phyloP scores from a whole-genome alignment of 768 basidiomycete species.

The Phallus indusiatus region DNA sequence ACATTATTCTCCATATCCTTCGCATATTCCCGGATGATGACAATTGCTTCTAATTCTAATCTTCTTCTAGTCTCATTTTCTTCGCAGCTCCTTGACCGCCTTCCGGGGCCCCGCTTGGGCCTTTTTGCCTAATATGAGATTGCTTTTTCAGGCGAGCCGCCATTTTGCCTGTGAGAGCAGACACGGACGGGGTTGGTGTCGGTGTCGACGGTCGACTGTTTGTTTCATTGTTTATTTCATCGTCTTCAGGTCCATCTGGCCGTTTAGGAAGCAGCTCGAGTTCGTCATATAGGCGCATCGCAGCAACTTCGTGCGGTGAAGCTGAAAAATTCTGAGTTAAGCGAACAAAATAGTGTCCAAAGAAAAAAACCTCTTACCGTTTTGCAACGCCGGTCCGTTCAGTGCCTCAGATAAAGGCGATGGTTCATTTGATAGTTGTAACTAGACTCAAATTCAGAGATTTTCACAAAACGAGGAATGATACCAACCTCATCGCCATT shows the following conservation, averaged over 20 bases:
- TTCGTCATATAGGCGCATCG: slow-evolving; percentile 51
- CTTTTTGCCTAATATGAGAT: neutral
- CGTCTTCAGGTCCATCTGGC: slow-evolving; percentile 23
- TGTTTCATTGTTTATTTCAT: neutral
- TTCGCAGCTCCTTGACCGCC: neutral
- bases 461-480: slow-evolving; percentile 2
- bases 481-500: slow-evolving; percentile 15
- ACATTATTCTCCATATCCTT: no score
- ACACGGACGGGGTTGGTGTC: neutral
- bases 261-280: slow-evolving; percentile 55
- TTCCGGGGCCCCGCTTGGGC: neutral
- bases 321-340: slow-evolving; percentile 40
- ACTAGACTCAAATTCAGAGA: slow-evolving; percentile 14
- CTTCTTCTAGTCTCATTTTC: slow-evolving; percentile 2
- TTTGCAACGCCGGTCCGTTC: neutral
- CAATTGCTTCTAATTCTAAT: neutral
- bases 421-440: slow-evolving; percentile 24
- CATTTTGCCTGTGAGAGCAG: neutral
- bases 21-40: no score
- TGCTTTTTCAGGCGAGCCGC: slow-evolving; percentile 1
- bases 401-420: slow-evolving; percentile 28
- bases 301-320: slow-evolving; percentile 35
- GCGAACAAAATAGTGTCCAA: slow-evolving; percentile 32
- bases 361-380: neutral
- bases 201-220: neutral